Evolutionary conservation across 257 asterid genomes (phyloP).

Genomic region (Ligustrum vulgare): DNA sequence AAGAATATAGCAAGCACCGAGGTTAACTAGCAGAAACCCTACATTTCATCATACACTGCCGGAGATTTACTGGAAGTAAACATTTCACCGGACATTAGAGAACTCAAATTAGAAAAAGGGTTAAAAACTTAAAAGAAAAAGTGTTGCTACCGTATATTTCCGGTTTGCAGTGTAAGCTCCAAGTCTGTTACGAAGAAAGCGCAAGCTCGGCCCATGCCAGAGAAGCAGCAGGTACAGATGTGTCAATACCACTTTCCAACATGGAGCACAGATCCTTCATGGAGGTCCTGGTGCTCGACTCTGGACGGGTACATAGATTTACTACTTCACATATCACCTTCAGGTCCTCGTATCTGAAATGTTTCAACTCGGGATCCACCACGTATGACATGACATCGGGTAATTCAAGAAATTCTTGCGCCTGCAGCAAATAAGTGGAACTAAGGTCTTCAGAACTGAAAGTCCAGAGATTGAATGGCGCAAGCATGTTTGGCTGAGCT

Average conservation of each 20-base stretch:
- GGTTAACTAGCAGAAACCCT: constrained; percentile 12
- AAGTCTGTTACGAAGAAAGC: constrained; percentile 56
- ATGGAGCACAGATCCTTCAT: constrained; percentile 63
- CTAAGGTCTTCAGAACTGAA: not conserved
- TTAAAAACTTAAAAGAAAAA: constrained; percentile 7
- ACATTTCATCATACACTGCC: constrained; percentile 20
- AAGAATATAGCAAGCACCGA: constrained; percentile 27
- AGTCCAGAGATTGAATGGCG: not conserved
- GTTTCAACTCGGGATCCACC: constrained; percentile 81
- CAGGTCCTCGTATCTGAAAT: constrained; percentile 73
- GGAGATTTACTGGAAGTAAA: constrained; percentile 45
- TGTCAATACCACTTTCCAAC: constrained; percentile 72
- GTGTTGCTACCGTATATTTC: constrained; percentile 19
- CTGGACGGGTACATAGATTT: constrained; percentile 54
- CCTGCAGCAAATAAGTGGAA: constrained; percentile 48
- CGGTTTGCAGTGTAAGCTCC: constrained; percentile 38
- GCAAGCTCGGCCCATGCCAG: constrained; percentile 96
- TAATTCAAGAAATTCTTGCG: constrained; percentile 64
- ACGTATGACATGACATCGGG: constrained; percentile 69
- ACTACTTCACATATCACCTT: constrained; percentile 74
- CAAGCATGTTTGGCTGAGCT: not conserved
- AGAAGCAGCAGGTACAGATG: constrained; percentile 54
- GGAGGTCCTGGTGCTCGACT: constrained; percentile 42
- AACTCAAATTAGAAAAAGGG: not conserved
- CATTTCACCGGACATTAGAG: constrained; percentile 8